Conservation (phyloP, 345 rosid genomes). For the Nephelium lappaceum region DNA sequence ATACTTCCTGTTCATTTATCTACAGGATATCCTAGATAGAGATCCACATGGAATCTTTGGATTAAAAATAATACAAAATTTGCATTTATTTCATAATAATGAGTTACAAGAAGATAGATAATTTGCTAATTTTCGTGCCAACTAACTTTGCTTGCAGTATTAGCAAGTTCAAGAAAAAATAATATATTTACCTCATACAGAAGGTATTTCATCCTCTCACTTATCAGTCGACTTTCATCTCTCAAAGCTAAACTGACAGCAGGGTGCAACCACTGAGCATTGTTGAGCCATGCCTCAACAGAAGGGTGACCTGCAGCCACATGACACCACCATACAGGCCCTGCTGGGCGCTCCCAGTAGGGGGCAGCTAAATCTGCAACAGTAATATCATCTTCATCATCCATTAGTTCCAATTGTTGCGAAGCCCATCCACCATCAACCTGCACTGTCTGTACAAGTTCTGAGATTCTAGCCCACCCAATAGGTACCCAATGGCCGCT, state of each 20-base stretch:
- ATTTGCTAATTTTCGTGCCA: constrained; percentile 2
- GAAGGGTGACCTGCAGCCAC: constrained; percentile 59
- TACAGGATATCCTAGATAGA: not conserved
- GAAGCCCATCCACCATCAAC: constrained; percentile 67
- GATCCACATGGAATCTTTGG: not conserved
- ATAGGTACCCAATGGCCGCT: constrained; percentile 83
- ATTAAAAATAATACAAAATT: not conserved
- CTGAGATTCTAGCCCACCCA: constrained; percentile 88
- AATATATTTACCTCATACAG: constrained; percentile 67
- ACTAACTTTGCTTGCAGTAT: not conserved
- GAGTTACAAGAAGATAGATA: not conserved
- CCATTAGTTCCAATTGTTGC: constrained; percentile 47
- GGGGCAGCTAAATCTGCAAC: constrained; percentile 96
- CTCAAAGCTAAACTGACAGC: constrained; percentile 90
- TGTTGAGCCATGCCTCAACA: constrained; percentile 67
- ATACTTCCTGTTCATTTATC: not conserved
- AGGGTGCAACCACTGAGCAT: constrained; percentile 96
- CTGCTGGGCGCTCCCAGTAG: constrained; percentile 88
- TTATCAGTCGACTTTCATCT: constrained; percentile 81
- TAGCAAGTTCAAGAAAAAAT: not conserved
- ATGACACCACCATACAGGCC: constrained; percentile 98
- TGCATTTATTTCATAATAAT: not conserved
- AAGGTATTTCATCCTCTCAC: constrained; percentile 94
- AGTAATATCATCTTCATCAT: constrained; percentile 62
- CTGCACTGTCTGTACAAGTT: constrained; percentile 68